Conservation (phyloP, 495 filamentous ascomycete species). For the Podospora comata region DNA sequence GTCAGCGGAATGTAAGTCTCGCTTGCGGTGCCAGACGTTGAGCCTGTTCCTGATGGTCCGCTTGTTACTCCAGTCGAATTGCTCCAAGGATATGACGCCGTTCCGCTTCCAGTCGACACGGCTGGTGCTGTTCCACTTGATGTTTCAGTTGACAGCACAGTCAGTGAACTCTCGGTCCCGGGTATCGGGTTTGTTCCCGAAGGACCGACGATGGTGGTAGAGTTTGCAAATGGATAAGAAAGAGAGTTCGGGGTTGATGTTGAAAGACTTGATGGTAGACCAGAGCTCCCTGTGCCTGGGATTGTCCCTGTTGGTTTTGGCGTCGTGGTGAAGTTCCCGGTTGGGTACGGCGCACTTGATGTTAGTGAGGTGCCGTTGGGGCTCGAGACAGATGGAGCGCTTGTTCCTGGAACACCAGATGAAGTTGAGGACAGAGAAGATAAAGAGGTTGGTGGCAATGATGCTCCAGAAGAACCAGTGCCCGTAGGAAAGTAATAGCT, state of each 20-base stretch:
- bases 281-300: neutral
- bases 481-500: neutral
- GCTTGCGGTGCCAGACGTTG: conserved; percentile 3
- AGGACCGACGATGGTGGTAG: neutral
- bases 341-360: neutral
- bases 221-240: neutral
- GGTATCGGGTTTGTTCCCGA: neutral
- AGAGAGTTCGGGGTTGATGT: neutral
- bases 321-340: neutral
- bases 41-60: conserved; percentile 8
- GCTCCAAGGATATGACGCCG: neutral
- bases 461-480: neutral
- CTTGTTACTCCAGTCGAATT: conserved; percentile 8
- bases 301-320: neutral
- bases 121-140: neutral
- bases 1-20: conserved; percentile 10
- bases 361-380: neutral
- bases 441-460: neutral
- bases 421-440: neutral
- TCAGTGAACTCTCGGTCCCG: neutral
- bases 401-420: conserved; percentile 2
- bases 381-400: neutral
- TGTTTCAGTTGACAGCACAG: neutral
- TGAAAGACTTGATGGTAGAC: neutral
- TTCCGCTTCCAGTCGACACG: neutral